Percentiles rank a stretch among this genome's conserved stretches.
Conservation (phyloP, 78 protist species). For the Diacronema lutheri region DNA sequence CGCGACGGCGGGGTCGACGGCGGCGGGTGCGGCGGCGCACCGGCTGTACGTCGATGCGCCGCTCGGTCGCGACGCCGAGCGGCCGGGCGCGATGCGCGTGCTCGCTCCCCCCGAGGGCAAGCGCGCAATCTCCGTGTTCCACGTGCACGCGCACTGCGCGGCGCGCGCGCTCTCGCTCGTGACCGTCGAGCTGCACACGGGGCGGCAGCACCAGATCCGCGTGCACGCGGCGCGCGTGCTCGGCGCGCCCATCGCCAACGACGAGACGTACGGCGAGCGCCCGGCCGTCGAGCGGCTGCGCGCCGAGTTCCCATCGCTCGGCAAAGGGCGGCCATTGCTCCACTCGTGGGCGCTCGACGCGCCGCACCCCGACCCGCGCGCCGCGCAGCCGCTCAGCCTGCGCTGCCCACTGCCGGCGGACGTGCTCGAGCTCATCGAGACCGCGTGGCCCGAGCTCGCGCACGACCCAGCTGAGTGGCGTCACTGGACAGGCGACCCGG, state of each 20-base stretch:
- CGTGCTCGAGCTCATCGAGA: neutral
- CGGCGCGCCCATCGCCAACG: slow-evolving; percentile 12
- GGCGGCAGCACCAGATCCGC: slow-evolving; percentile 21
- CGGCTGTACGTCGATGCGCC: neutral
- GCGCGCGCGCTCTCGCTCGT: neutral
- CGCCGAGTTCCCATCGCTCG: neutral
- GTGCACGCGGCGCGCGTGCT: neutral
- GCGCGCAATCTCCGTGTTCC: neutral
- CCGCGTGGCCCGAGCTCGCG: neutral
- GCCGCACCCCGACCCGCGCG: neutral
- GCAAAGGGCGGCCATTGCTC: neutral
- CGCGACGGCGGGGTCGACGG: too few species aligned
- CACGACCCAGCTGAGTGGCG: neutral
- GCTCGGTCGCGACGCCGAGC: neutral
- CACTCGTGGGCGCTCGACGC: neutral
- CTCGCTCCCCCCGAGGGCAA: neutral
- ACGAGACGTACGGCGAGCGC: neutral
- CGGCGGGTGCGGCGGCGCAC: too few species aligned
- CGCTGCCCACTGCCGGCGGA: neutral
- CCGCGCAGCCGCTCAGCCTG: neutral
- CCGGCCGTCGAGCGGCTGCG: neutral
- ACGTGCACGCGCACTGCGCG: neutral
- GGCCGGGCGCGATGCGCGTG: neutral
- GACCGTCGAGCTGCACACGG: slow-evolving; percentile 3
- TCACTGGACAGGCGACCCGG: too few species aligned